Base-by-base conservation (phyloP, 176 grass and related monocot species). In the Phyllostachys edulis region DNA sequence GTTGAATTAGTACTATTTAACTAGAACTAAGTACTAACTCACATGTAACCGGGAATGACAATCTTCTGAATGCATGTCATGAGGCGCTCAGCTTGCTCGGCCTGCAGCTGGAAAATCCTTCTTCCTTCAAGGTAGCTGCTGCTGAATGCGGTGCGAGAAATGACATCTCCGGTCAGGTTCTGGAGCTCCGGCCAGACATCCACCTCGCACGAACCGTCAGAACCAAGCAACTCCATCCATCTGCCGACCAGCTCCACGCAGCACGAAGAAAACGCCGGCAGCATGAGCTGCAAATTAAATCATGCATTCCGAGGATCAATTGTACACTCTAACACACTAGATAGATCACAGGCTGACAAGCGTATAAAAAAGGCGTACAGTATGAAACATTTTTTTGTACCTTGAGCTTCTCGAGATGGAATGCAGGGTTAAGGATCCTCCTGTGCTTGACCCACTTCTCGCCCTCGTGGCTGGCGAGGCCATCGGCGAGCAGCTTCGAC, bases 381-480 rank as follows among this genome's bases (percentile, higher is more conserved):
- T 75, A 29, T 29, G 29, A 29, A 29, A 29, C 29, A 29, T 29
- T 29, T 29, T 29, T 29, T 29, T 29, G 29, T 29, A 93, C 91
- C 82, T 93, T 90, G 41, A 93, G 72, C 50, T 90, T 93, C 64
- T 90, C 92, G 0, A 90, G 34, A 69, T 91, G 76, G 69, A 91
- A 94, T 0, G 92, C 84, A 14, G 92, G 86, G 18, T 80, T 87
- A 36, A 94, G 80, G 71, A 94, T 88, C 84, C 86, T 86, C 32
- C 92, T 66, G 57, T 94, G 92, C 57, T 89, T 88, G 8, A 63
- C 92, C 92, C 92, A 94, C 57, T 94, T 94, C 69, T 89, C 86
- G 4, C 91, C 90, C 1, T 88, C 83, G n/a, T 85, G 38, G 67
- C 7, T 79, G 5, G 81, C 47, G 9, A 79, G 42, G 42, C 77